Percentiles rank a stretch among this genome's conserved stretches.
Conservation (phyloP, 768 basidiomycete species). For the Sporobolomyces pararoseus region DNA sequence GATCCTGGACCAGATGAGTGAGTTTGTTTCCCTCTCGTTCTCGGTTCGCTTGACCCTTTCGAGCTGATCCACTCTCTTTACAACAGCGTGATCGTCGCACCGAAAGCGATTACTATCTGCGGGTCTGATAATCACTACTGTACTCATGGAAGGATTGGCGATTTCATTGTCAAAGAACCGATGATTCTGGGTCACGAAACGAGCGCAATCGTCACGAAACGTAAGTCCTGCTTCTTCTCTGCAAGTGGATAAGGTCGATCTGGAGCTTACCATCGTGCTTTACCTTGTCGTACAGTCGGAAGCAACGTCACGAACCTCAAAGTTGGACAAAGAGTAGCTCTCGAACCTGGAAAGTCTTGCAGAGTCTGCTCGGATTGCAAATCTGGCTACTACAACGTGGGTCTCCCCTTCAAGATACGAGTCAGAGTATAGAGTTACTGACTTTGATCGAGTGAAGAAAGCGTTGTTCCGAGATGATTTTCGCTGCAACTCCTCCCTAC, state of each 20-base stretch:
- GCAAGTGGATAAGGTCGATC: too few species aligned
- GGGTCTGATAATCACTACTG: conserved; percentile 67
- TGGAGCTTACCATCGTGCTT: too few species aligned
- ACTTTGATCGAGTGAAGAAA: conserved; percentile 48
- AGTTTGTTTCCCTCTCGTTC: too few species aligned
- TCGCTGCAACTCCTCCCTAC: conserved; percentile 80
- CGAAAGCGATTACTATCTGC: conserved; percentile 55
- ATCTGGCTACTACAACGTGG: conserved; percentile 27
- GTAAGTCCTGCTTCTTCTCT: too few species aligned
- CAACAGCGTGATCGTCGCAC: conserved; percentile 77
- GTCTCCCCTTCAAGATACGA: not conserved
- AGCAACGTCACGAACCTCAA: conserved; percentile 69
- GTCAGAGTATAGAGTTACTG: not conserved
- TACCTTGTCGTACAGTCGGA: conserved; percentile 60
- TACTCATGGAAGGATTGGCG: conserved; percentile 66
- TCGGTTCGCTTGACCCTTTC: not conserved
- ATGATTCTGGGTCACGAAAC: conserved; percentile 90
- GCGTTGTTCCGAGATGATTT: conserved; percentile 71
- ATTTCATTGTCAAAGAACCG: conserved; percentile 72
- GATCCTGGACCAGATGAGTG: conserved; percentile 53
- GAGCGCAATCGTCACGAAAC: conserved; percentile 56
- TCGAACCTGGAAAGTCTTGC: conserved; percentile 71
- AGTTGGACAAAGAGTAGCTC: conserved; percentile 78
- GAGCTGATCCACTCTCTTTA: not conserved
- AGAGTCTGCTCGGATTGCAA: conserved; percentile 62